Base-by-base conservation (phyloP, 805 yeast species). In the Kluyveromyces nonfermentans region DNA sequence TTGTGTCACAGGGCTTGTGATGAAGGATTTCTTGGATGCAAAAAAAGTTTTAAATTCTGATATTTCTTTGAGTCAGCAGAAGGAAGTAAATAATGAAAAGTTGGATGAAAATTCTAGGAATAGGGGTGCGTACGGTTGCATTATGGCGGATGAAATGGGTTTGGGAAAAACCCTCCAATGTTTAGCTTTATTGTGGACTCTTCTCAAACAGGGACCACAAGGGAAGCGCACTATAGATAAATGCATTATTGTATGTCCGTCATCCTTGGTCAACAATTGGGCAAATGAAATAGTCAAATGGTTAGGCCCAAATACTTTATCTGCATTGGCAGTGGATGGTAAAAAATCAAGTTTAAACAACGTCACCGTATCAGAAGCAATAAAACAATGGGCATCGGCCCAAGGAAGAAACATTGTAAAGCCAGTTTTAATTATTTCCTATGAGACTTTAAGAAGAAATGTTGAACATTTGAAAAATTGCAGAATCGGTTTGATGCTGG, bases 81-180 rank as follows among this genome's bases (percentile, higher is more conserved):
- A 35, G 33, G 19, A 4, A 34, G 30, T 25, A 34, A 31, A 36
- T 17, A 33, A 15, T 16, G 31, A 18, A 14, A 41, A 36, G 35
- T 15, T 37, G 14, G 40, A 46, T 28, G 48, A 48, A 21, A 87
- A 38, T 17, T 38, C 41, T 3, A 38, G 33, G 14, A 38, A 83
- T 59, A 75, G 86, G 7, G 71, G 82, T 30, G 97, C 97, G 0
- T 78, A 83, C 56, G 98, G 98, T 2, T 90, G 97, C 58, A 90
- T 90, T 41, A 90, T 90, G 97, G 97, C 97, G 0, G 97, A 88
- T 65, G 97, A 85, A 62, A 88, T 88, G 97, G 97, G 96, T 4
- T 69, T 87, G 33, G 96, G 96, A 20, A 87, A 87, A 59, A 87
- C 96, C 0, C 69, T 87, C 20, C 96, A 87, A 60, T 90, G 97